Conservation (phyloP, 805 yeast species). For the Zygosaccharomyces bailii region DNA sequence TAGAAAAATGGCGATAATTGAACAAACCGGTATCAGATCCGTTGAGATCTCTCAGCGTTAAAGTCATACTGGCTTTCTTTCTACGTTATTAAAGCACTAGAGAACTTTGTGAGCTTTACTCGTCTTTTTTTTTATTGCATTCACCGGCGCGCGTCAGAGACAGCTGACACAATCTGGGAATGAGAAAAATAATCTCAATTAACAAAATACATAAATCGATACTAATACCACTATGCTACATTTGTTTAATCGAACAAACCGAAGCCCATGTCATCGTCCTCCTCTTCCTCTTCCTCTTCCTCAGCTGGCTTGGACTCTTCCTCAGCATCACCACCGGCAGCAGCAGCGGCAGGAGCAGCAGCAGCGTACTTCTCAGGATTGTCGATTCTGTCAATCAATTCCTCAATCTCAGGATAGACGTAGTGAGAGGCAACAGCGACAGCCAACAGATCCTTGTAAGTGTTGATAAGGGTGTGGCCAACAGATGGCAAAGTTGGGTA, state of each 20-base stretch:
- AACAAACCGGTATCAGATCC: slow-evolving; percentile 10
- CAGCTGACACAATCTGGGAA: not conserved
- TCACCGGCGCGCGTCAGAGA: not conserved
- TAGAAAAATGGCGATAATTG: slow-evolving; percentile 12
- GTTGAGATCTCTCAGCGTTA: slow-evolving; percentile 10
- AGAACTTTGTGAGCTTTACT: not conserved
- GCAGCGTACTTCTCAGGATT: slow-evolving; percentile 99
- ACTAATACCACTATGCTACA: slow-evolving; percentile 12
- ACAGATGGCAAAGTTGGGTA: slow-evolving; percentile 99
- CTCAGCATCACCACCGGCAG: slow-evolving; percentile 55
- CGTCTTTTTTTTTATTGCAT: not conserved
- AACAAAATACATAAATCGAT: slow-evolving; percentile 10
- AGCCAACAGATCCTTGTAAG: slow-evolving; percentile 98
- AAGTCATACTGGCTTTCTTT: slow-evolving; percentile 9
- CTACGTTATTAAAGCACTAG: too few relatives aligned
- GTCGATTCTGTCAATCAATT: slow-evolving; percentile 98
- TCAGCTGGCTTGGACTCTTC: slow-evolving; percentile 72
- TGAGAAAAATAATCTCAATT: slow-evolving; percentile 1
- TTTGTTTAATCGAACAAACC: slow-evolving; percentile 90
- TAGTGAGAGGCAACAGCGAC: slow-evolving; percentile 97
- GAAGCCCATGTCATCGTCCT: slow-evolving; percentile 92
- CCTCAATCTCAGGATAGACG: slow-evolving; percentile 99
- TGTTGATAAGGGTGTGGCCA: slow-evolving; percentile 97
- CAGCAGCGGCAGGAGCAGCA: slow-evolving; percentile 91
- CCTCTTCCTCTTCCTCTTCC: slow-evolving; percentile 63